Percentiles rank a stretch among this genome's conserved stretches.
phyloP scores from a whole-genome alignment of 2,329 filamentous ascomycete genomes.

The Pestalotiopsis sp. region DNA sequence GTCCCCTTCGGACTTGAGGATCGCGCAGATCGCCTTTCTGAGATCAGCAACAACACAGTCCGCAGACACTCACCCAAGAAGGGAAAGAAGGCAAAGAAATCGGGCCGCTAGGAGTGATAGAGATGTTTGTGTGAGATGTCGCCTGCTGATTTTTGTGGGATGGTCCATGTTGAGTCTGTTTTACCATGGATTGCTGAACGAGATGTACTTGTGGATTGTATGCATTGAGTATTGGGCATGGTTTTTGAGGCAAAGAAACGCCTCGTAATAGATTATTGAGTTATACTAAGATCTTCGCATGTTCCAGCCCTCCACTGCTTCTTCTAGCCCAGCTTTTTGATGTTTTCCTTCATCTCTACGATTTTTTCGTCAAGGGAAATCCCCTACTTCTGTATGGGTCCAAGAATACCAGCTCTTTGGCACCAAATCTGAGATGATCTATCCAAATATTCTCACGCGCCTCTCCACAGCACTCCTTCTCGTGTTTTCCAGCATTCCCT shows the following conservation, averaged over 20 bases:
- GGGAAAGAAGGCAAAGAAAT: neutral
- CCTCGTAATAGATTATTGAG: neutral
- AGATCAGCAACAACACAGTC: neutral
- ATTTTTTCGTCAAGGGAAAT: neutral
- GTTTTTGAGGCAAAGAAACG: neutral
- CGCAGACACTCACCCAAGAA: neutral
- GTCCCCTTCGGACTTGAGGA: neutral
- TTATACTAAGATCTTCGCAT: neutral
- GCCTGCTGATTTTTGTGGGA: neutral
- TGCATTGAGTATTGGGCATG: no score
- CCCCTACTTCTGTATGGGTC: neutral
- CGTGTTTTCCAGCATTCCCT: neutral
- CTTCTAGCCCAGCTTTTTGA: neutral
- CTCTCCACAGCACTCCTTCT: constrained; percentile 5
- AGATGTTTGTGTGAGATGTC: neutral
- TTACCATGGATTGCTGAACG: neutral
- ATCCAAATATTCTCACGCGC: neutral
- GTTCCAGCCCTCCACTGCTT: neutral
- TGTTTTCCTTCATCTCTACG: neutral
- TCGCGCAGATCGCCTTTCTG: neutral
- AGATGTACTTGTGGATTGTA: no score
- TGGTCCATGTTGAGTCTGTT: neutral
- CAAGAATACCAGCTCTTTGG: constrained; percentile 2
- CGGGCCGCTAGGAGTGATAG: neutral
- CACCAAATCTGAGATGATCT: neutral